A percentile compares a stretch with the other conserved stretches of the same genome.
Conservation (phyloP, 2,329 filamentous ascomycete species). For the Scytalidium sp. region DNA sequence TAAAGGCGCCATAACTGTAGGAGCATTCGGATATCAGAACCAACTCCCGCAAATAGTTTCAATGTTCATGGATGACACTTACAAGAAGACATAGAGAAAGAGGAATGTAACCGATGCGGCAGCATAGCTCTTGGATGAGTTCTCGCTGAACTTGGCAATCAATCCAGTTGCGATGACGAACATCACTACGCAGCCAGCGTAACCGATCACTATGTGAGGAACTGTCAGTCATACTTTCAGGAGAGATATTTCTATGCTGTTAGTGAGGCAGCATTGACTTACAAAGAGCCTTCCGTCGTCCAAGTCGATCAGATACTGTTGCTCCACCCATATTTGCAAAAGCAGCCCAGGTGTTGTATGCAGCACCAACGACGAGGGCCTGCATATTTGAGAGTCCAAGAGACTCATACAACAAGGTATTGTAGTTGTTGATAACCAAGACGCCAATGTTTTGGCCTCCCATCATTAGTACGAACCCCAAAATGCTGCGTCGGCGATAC, state of each 20-base stretch:
- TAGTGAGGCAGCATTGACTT: background rate
- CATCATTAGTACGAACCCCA: slow-evolving; percentile 8
- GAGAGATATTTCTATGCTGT: background rate
- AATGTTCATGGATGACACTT: slow-evolving; percentile 3
- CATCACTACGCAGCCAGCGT: slow-evolving; percentile 5
- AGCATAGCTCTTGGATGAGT: slow-evolving; percentile 5
- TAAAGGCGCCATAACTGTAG: slow-evolving; percentile 8
- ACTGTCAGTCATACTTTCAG: background rate
- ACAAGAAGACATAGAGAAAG: slow-evolving; percentile 11
- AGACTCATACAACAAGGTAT: slow-evolving; percentile 10
- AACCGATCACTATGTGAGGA: slow-evolving; percentile 6
- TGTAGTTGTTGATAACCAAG: slow-evolving; percentile 11
- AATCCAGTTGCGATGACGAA: slow-evolving; percentile 8
- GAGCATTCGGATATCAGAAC: no score
- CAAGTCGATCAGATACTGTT: slow-evolving; percentile 8
- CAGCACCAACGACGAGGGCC: slow-evolving; percentile 8
- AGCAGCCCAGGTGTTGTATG: slow-evolving; percentile 10
- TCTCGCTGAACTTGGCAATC: slow-evolving; percentile 9
- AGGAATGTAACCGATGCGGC: slow-evolving; percentile 8
- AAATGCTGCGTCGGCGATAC: slow-evolving; percentile 7
- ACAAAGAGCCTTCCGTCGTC: slow-evolving; percentile 8
- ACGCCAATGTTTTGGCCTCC: slow-evolving; percentile 10
- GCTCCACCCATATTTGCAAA: slow-evolving; percentile 9
- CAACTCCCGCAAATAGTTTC: no score
- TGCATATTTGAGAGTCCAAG: slow-evolving; percentile 8